Base-by-base conservation (phyloP, 2,329 filamentous ascomycete species). In the Neonectria sp. region DNA sequence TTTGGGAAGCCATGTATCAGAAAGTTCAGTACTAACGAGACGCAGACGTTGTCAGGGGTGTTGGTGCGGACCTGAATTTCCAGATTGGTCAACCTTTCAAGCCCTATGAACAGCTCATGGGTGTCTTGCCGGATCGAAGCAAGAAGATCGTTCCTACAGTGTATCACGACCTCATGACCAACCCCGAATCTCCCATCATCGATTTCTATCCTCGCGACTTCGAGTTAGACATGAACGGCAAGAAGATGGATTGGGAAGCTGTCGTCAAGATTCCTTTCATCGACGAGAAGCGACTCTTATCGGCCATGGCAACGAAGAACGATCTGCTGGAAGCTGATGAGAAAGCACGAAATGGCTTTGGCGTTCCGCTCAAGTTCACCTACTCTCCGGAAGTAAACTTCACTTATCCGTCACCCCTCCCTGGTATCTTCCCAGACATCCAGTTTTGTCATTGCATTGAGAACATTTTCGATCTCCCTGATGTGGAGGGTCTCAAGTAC, bases 221-320 rank as follows among this genome's bases (percentile, higher is more conserved):
- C 76, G 94, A 97, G 72, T 86, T 99, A 46, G 97, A 99, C 79
- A 98, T 99, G 96, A 98, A 99, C 75, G 97, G 96, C 67, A 99
- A 99, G 85, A 99, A 97, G 84, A 97, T 97, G 93, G 97, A 99
- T 71, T 99, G 96, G 96, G 96, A 99, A 79, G 96, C 96, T 31
- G 95, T 99, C 43, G 95, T 99, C 71, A 99, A 98, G 82, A 99
- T 99, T 77, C 96, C 96, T 0, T 99, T 99, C 82, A 99, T 99
- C 70, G 94, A 99, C 65, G 95, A 99, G 80, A 90, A 92, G 75
- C 90, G 96, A 29, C 85, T 99, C 3, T 86, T 99, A 62, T 83
- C 86, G 43, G 96, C 95, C 8, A 98, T 99, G 93, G 91, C 88
- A 17, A 91, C 95, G 7, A 95, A 92, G 79, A 95, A 98, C 71